A percentile compares a stretch with the other conserved stretches of the same genome.
Conservation (phyloP, 2,329 filamentous ascomycete genomes). For the Curvularia spicifera region DNA sequence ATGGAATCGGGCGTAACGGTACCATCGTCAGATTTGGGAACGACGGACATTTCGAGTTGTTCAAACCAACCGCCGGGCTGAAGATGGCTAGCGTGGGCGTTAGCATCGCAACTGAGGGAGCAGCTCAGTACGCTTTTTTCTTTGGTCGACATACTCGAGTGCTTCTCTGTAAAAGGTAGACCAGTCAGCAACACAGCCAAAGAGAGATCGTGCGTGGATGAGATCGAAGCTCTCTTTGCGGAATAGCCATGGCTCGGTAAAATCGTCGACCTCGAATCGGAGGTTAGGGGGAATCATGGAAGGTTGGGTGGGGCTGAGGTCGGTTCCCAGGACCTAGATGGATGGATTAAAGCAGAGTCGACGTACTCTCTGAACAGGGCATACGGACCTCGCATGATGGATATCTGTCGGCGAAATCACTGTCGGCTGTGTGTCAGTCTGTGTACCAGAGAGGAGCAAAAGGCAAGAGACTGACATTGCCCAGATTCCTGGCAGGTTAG, state of each 20-base stretch:
- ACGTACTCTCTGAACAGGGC: neutral
- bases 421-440: slow-evolving; percentile 10
- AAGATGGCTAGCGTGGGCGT: slow-evolving; percentile 22
- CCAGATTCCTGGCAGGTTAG: slow-evolving; percentile 47
- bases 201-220: slow-evolving; percentile 29
- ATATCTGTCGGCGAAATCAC: slow-evolving; percentile 50
- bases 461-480: slow-evolving; percentile 39
- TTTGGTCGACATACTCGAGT: slow-evolving; percentile 22
- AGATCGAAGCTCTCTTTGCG: slow-evolving; percentile 33
- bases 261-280: slow-evolving; percentile 44
- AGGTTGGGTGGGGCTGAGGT: slow-evolving; percentile 52
- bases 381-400: slow-evolving; percentile 39
- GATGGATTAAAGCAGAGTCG: slow-evolving; percentile 21
- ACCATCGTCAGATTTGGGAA: slow-evolving; percentile 38
- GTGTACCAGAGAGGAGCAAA: neutral
- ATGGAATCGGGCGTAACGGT: slow-evolving; percentile 26
- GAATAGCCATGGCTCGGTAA: slow-evolving; percentile 40
- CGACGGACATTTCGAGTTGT: slow-evolving; percentile 35
- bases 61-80: slow-evolving; percentile 42
- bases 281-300: slow-evolving; percentile 42
- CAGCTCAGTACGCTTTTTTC: neutral
- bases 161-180: slow-evolving; percentile 29
- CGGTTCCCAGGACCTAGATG: slow-evolving; percentile 41
- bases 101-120: neutral
- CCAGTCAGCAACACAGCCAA: slow-evolving; percentile 33